Evolutionary conservation across 73 alveolate genomes (phyloP), one percentile per base, ranked within the genome.

Genomic region (Paramecium primaurelia): DNA sequence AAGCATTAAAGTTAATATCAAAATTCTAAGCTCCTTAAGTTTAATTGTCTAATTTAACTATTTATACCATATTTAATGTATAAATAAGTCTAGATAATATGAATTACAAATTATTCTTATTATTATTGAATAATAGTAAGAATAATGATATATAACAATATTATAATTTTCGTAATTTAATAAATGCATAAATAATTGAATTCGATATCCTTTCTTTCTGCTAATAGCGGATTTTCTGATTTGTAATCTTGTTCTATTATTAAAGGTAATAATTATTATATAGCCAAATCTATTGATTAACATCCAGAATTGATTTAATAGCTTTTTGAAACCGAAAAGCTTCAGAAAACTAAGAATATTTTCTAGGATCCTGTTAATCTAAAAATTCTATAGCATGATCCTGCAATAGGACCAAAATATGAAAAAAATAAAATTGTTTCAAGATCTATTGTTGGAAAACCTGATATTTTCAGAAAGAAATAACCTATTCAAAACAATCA

Each of bases 361-460:
- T 80, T 80, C 11, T 22, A 40, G 7, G 91, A 80, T 10, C 91
- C 91, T 45, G 58, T 80, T 1, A 80, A 80, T 80, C 45, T 44
- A 11, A 42, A 80, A 80, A 28, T 80, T 25, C 9, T 34, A 1
- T 2, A 80, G 14, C 91, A 45, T 45, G 91, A 80, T 80, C 91
- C 91, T 2, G 14, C 14, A 10, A 80, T 80, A 0, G 91, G 91
- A 36, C 91, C 91, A 3, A 40, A 47, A 25, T 44, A 42, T 26
- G 75, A 42, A 11, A 80, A 80, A 20, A 80, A 49, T 49, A 80
- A 80, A 64, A 80, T 80, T 25, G 49, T 80, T 18, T 26, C 77
- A 6, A 40, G 91, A 45, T 80, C 91, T 16, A 80, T 80, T 26
- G 91, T 80, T 1, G 91, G 91, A 25, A 80, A 80, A 80, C 91